These are phyloP conservation scores for Penicillium sp. DNA, from an alignment of 2,329 filamentous ascomycete species.

Conservation along the genomic window DNA sequence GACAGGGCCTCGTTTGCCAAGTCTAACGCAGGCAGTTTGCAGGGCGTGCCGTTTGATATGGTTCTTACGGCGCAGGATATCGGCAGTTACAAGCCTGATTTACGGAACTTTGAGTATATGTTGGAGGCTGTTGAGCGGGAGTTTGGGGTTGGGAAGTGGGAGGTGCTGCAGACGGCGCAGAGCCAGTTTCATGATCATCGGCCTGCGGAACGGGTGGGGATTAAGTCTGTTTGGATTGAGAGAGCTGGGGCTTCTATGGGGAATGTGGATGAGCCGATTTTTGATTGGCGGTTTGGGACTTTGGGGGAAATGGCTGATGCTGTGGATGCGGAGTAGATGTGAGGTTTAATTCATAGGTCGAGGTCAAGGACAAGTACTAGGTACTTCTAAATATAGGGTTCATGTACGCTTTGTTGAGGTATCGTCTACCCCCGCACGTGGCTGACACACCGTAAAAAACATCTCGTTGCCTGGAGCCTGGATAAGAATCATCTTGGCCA, in stretches of 20 bases:
- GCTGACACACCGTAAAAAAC: slow-evolving; percentile 3
- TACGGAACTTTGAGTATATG: slow-evolving; percentile 63
- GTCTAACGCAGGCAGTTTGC: slow-evolving; percentile 49
- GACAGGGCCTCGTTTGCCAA: slow-evolving; percentile 51
- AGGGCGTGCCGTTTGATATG: slow-evolving; percentile 55
- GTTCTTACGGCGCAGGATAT: slow-evolving; percentile 69
- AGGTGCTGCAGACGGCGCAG: slow-evolving; percentile 66
- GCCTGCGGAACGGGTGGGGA: slow-evolving; percentile 57
- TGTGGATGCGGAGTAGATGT: background rate
- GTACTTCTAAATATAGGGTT: background rate
- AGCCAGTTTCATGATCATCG: slow-evolving; percentile 64
- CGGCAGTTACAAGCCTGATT: slow-evolving; percentile 66
- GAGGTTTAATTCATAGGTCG: too few relatives aligned
- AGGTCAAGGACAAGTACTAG: background rate
- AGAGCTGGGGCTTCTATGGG: slow-evolving; percentile 40
- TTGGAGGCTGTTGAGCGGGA: slow-evolving; percentile 52
- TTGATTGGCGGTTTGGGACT: slow-evolving; percentile 56
- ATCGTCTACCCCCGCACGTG: background rate
- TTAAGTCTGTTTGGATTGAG: slow-evolving; percentile 63
- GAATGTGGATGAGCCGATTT: slow-evolving; percentile 40
- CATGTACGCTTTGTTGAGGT: background rate
- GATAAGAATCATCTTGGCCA: slow-evolving; percentile 1
- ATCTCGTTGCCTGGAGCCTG: slow-evolving; percentile 5
- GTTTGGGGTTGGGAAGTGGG: slow-evolving; percentile 54
- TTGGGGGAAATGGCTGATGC: slow-evolving; percentile 59